A percentile compares a stretch with the other conserved stretches of the same genome.
Conservation (phyloP, 1,284 basidiomycete species). For the Tilletia caries region DNA sequence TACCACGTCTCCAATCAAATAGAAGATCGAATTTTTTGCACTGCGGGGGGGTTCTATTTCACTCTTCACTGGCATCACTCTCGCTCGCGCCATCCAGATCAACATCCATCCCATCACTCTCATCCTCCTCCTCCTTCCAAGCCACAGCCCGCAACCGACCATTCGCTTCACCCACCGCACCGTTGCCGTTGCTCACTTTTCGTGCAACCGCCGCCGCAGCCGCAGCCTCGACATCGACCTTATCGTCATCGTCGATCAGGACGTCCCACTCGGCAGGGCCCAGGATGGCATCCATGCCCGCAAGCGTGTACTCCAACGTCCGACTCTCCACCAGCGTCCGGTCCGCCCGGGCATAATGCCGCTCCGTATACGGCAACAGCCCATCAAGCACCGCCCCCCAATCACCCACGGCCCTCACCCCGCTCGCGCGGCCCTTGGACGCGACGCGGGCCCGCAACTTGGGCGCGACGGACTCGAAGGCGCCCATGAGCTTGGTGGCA, state of each 20-base stretch:
- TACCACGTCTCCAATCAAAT: no score
- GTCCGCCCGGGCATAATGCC: constrained; percentile 81
- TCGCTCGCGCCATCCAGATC: background rate
- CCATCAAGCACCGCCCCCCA: constrained; percentile 70
- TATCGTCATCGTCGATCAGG: background rate
- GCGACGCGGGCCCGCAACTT: constrained; percentile 19
- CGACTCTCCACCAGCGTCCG: constrained; percentile 86
- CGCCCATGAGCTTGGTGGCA: constrained; percentile 69
- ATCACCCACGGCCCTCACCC: constrained; percentile 23
- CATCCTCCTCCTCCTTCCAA: background rate
- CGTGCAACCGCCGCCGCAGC: background rate
- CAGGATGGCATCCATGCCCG: constrained; percentile 72
- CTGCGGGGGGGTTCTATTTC: background rate
- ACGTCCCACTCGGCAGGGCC: constrained; percentile 27
- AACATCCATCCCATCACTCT: background rate
- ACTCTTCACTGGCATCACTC: constrained; percentile 13
- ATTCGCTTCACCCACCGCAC: background rate
- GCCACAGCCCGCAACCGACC: background rate
- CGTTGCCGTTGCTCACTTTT: background rate
- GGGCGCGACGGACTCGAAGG: constrained; percentile 59
- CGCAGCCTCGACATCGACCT: background rate
- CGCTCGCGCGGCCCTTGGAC: constrained; percentile 55
- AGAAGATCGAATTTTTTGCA: no score
- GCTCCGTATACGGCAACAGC: constrained; percentile 86
- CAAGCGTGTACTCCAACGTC: constrained; percentile 83